Base-by-base conservation (phyloP, 345 rosid species). In the Sisymbrium altissimum region DNA sequence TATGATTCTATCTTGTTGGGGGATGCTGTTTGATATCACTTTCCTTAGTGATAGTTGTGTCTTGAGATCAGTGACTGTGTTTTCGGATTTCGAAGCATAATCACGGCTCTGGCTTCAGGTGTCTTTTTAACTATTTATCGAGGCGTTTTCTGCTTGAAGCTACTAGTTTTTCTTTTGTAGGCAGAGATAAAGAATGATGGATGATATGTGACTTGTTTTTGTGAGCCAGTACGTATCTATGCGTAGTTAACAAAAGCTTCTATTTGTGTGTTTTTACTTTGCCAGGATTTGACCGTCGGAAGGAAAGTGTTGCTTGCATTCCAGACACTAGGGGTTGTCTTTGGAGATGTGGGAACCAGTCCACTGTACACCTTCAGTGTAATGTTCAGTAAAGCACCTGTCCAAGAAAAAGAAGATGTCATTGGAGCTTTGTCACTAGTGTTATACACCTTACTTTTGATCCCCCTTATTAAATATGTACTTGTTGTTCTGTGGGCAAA, bases 261-360 rank as follows among this genome's bases (percentile, higher is more conserved):
- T 27, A 18, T 66, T n/a, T 54, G 30, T 46, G 10, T 53, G n/a
- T 61, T 70, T 30, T 27, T 27, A 30, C 21, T 30, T 65, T 64
- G 49, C 44, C 89, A 96, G 99, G 98, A 88, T 43, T 83, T 86
- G 75, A 84, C 86, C 35, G 53, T 88, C 0, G 89, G 98, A 61
- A 96, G 84, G 89, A 90, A 73, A 78, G 79, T 96, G 74, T 73
- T 87, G 33, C 90, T 96, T 67, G 93, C 95, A 30, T 90, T 86
- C 77, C 99, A 96, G 81, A 96, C 97, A 49, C 89, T 92, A 70
- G 97, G 98, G 45, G 89, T 92, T 80, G 98, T 92, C 33, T 96
- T 96, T 78, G 99, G 99, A 67, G 99, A 92, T 69, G 99, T 96
- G 74, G 99, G 99, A 67, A 96, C 93, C 54, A 96, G 99, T 83